These are phyloP conservation scores for Neurospora sp. DNA, from an alignment of 495 filamentous ascomycete genomes.

Conservation along the genomic window DNA sequence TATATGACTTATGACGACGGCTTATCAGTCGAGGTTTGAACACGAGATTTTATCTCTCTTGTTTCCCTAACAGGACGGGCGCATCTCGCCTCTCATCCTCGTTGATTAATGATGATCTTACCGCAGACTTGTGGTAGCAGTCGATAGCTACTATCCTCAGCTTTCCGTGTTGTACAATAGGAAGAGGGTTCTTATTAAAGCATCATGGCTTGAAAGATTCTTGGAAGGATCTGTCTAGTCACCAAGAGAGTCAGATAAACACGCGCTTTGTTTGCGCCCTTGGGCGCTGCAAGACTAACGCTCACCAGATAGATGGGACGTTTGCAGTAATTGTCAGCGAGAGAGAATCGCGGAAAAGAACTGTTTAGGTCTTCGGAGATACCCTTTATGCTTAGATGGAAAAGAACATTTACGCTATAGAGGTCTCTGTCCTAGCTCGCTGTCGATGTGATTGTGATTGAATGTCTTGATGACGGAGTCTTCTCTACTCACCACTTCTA, in stretches of 20 bases:
- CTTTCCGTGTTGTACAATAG: background rate
- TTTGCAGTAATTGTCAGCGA: background rate
- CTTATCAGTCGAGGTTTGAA: background rate
- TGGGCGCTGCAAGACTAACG: background rate
- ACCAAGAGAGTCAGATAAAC: background rate
- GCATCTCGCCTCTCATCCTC: background rate
- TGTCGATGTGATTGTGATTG: background rate
- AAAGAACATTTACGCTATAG: background rate
- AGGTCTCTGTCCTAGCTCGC: background rate
- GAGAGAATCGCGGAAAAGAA: background rate
- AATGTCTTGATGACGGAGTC: background rate
- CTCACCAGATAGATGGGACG: background rate
- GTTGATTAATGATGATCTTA: background rate
- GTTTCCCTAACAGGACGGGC: background rate
- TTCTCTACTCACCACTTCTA: background rate
- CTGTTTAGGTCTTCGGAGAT: background rate
- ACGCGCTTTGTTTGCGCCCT: background rate
- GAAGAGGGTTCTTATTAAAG: background rate
- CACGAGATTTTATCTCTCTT: background rate
- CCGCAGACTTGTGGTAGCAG: background rate
- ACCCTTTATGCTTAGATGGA: background rate
- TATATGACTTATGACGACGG: background rate
- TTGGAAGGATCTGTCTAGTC: background rate
- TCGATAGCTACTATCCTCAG: background rate
- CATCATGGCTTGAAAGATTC: background rate